Conservation (phyloP, 192 early-diverging fungal genomes). For the Coemansia sp. region DNA sequence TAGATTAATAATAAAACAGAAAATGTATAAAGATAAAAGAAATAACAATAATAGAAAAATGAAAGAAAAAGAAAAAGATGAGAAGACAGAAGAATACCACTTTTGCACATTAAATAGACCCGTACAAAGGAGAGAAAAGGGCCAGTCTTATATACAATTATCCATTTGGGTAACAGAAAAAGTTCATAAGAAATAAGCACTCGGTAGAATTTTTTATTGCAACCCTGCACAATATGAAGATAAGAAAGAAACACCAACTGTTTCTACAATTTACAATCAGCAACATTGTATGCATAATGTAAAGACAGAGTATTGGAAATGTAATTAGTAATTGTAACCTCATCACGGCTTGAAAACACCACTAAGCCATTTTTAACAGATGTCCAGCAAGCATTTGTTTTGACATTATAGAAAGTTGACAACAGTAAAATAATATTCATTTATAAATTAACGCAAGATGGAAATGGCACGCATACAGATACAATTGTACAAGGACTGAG, state of each 20-base stretch:
- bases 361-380: no score
- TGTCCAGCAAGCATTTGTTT: no score
- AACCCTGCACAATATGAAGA: background rate
- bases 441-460: background rate
- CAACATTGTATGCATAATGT: background rate
- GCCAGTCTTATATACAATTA: constrained; percentile 9
- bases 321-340: no score
- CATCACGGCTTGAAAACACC: no score
- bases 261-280: constrained; percentile 22
- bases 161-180: background rate
- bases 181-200: background rate
- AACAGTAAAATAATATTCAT: background rate
- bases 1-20: background rate
- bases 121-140: background rate
- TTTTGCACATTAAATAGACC: background rate
- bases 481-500: constrained; percentile 1
- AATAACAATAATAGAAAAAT: constrained; percentile 3
- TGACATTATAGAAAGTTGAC: background rate
- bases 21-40: background rate
- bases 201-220: constrained; percentile 1
- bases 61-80: background rate
- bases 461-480: background rate
- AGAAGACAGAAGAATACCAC: constrained; percentile 1
- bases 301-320: background rate
- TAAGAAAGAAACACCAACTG: background rate